phyloP scores from a whole-genome alignment of 768 basidiomycete genomes.

The Boletus huronensis region DNA sequence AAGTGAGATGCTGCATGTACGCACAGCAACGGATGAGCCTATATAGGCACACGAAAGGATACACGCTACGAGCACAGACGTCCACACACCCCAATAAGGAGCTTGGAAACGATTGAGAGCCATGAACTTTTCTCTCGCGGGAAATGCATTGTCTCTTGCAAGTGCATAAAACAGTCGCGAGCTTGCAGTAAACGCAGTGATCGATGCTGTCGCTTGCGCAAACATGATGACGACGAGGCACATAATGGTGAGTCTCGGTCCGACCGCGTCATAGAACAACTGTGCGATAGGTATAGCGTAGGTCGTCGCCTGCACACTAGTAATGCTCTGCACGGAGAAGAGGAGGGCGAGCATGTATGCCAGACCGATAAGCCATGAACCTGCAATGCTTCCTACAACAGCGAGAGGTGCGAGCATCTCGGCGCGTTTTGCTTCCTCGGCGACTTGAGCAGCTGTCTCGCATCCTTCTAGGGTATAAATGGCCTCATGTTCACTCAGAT shows the following conservation, averaged over 20 bases:
- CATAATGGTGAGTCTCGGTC: slow-evolving; percentile 43
- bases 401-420: slow-evolving; percentile 56
- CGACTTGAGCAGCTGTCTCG: slow-evolving; percentile 62
- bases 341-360: slow-evolving; percentile 57
- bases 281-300: slow-evolving; percentile 61
- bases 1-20: slow-evolving; percentile 15
- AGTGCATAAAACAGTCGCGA: slow-evolving; percentile 55
- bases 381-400: slow-evolving; percentile 52
- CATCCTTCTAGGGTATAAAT: slow-evolving; percentile 62
- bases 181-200: slow-evolving; percentile 57
- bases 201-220: slow-evolving; percentile 52
- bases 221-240: slow-evolving; percentile 48
- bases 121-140: slow-evolving; percentile 46
- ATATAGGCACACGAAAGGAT: slow-evolving; percentile 57
- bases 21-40: slow-evolving; percentile 51
- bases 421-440: slow-evolving; percentile 55
- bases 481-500: slow-evolving; percentile 31
- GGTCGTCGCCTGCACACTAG: slow-evolving; percentile 44
- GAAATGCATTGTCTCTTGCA: slow-evolving; percentile 52
- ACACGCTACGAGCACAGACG: slow-evolving; percentile 50
- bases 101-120: slow-evolving; percentile 50
- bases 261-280: slow-evolving; percentile 53
- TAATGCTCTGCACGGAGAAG: slow-evolving; percentile 53
- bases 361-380: slow-evolving; percentile 56
- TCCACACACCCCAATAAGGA: slow-evolving; percentile 54